phyloP scores from a whole-genome alignment of 1,284 basidiomycete genomes.

The Coniophora puteana region DNA sequence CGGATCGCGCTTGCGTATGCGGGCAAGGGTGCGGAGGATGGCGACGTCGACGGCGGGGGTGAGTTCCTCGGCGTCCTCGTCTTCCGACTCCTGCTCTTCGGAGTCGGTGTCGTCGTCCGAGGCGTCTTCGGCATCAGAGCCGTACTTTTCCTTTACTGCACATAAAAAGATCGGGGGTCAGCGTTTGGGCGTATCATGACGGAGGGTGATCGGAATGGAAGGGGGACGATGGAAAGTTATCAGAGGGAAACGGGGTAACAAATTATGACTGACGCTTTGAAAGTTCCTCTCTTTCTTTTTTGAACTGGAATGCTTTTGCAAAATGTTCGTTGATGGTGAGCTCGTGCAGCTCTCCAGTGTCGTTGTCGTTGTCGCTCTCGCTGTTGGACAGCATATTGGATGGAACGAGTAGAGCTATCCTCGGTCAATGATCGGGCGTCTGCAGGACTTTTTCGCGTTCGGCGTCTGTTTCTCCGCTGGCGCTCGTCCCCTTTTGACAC shows the following conservation, averaged over 20 bases:
- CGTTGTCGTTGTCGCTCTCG: conserved; percentile 45
- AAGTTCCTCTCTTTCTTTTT: conserved; percentile 82
- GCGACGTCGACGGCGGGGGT: conserved; percentile 95
- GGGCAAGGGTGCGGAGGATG: conserved; percentile 86
- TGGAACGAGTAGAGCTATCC: too few species aligned
- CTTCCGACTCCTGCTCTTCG: conserved; percentile 81
- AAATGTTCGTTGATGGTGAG: conserved; percentile 80
- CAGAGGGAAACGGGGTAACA: conserved; percentile 2
- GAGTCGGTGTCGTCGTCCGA: conserved; percentile 58
- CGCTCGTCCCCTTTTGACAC: too few species aligned
- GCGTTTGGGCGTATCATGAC: conserved; percentile 1
- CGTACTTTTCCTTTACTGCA: conserved; percentile 84
- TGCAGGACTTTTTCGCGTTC: too few species aligned
- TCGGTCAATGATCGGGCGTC: too few species aligned
- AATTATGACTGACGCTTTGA: conserved; percentile 58
- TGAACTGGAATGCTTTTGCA: conserved; percentile 77
- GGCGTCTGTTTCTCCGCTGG: too few species aligned
- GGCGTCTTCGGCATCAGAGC: conserved; percentile 44
- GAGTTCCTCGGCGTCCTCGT: conserved; percentile 94
- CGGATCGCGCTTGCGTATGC: conserved; percentile 84
- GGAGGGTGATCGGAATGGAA: conserved; percentile 5
- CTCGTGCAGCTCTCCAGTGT: conserved; percentile 39
- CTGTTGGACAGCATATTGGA: conserved; percentile 41
- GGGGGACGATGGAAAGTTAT: too few species aligned
- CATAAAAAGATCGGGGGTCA: not conserved